Percentiles rank a stretch among this genome's conserved stretches.
Conservation (phyloP, 2,329 filamentous ascomycete genomes). For the Fusarium sp. region DNA sequence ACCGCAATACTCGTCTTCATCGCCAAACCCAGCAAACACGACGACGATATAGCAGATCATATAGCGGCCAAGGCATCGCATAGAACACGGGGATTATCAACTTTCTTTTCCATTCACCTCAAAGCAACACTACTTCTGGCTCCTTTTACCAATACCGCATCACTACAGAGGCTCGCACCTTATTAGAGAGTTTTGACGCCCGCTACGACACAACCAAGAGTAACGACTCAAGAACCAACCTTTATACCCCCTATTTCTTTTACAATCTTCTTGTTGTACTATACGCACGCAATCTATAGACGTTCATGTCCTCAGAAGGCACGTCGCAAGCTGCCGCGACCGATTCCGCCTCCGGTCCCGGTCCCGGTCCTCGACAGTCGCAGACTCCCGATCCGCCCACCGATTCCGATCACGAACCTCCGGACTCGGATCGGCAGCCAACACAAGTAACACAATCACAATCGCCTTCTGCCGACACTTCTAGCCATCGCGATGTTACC, state of each 20-base stretch:
- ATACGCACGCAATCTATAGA: conserved; percentile 8
- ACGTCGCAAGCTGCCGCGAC: conserved; percentile 20
- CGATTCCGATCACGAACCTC: conserved; percentile 10
- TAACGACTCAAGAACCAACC: neutral
- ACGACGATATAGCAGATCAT: neutral
- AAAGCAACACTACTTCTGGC: neutral
- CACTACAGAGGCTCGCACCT: conserved; percentile 31
- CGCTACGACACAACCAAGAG: conserved; percentile 3
- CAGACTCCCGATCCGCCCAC: conserved; percentile 1
- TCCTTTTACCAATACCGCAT: neutral
- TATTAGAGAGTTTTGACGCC: conserved; percentile 39
- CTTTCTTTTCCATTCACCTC: neutral
- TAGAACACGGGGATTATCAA: neutral
- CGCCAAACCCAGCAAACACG: neutral
- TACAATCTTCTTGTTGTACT: neutral
- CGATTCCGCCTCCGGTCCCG: conserved; percentile 25
- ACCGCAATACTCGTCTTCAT: conserved; percentile 12
- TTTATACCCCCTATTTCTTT: neutral
- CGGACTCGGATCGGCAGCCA: conserved; percentile 14
- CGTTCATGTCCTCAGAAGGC: conserved; percentile 35
- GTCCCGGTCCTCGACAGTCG: conserved; percentile 17
- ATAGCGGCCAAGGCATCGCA: neutral
- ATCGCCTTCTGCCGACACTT: neutral
- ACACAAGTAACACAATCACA: conserved; percentile 5
- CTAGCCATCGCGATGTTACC: conserved; percentile 25